Percentiles rank a stretch among this genome's conserved stretches.
These are phyloP conservation scores for Penicillium steckii DNA, from an alignment of 495 filamentous ascomycete genomes.

Conservation along the genomic window DNA sequence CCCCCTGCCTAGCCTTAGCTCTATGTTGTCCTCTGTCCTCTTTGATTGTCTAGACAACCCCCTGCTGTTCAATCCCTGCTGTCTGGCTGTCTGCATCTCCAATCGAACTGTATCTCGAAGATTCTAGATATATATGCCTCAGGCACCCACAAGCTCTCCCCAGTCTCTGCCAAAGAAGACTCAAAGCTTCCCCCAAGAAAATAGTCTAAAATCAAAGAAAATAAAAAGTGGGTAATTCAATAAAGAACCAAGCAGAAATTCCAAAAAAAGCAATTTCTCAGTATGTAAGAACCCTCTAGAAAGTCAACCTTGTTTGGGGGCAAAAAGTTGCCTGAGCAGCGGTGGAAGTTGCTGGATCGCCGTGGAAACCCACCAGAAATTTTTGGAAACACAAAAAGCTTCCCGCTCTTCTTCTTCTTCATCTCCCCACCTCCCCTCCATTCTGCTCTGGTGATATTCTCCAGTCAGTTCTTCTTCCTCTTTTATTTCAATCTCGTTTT, in stretches of 20 bases:
- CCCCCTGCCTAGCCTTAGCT: no score
- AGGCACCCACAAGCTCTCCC: slow-evolving; percentile 13
- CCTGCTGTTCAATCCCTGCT: no score
- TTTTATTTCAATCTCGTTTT: slow-evolving; percentile 3
- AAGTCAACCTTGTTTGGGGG: slow-evolving; percentile 9
- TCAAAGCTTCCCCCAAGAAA: neutral
- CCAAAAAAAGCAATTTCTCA: neutral
- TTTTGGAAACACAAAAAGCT: slow-evolving; percentile 38
- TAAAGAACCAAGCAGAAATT: no score
- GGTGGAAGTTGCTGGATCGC: slow-evolving; percentile 49
- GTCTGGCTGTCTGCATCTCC: no score
- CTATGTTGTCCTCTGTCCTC: no score
- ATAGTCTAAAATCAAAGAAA: neutral
- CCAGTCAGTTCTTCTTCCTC: slow-evolving; percentile 17
- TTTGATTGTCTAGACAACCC: no score
- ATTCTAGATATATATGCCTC: slow-evolving; percentile 17
- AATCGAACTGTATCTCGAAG: slow-evolving; percentile 6
- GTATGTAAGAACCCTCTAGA: slow-evolving; percentile 29
- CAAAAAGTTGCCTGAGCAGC: slow-evolving; percentile 23
- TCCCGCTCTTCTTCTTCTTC: slow-evolving; percentile 16
- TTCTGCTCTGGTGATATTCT: slow-evolving; percentile 24
- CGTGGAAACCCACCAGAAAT: slow-evolving; percentile 43
- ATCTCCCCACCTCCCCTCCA: slow-evolving; percentile 11
- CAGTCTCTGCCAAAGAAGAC: neutral
- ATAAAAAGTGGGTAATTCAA: neutral